Conservation (phyloP, 169 alveolate species). For the Plasmodium gallinaceum region DNA sequence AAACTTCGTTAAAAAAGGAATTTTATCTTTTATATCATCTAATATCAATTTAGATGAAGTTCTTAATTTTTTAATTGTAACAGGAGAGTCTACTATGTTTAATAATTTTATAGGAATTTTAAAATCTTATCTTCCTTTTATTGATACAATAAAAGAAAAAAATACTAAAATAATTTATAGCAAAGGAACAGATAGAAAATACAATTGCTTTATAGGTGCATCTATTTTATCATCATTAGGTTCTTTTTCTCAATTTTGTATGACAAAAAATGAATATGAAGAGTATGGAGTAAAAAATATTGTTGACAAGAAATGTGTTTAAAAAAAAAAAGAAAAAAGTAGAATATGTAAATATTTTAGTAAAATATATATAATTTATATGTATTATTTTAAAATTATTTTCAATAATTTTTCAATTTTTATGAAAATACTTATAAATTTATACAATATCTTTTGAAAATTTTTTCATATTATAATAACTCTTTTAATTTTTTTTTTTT, state of each 20-base stretch:
- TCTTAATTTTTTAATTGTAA: constrained; percentile 77
- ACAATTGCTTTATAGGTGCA: constrained; percentile 86
- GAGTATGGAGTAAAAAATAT: constrained; percentile 81
- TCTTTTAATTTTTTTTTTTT: too few relatives aligned
- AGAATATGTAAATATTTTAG: neutral
- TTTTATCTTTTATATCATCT: constrained; percentile 66
- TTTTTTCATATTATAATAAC: too few relatives aligned
- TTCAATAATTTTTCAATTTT: too few relatives aligned
- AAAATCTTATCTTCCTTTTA: constrained; percentile 80
- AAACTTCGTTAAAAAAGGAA: constrained; percentile 68
- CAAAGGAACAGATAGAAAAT: constrained; percentile 83
- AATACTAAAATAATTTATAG: constrained; percentile 27
- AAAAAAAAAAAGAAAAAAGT: neutral
- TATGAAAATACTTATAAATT: too few relatives aligned
- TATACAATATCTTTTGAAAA: too few relatives aligned
- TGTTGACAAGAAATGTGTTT: constrained; percentile 79
- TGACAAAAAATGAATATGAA: constrained; percentile 81
- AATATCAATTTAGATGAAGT: constrained; percentile 61
- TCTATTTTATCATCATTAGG: constrained; percentile 85
- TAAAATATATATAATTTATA: too few relatives aligned
- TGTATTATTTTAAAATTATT: too few relatives aligned
- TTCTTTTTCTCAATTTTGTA: constrained; percentile 79
- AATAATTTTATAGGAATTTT: constrained; percentile 69
- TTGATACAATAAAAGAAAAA: constrained; percentile 75
- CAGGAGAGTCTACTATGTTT: constrained; percentile 85